Evolutionary conservation across 164 flowering plant species (phyloP), one percentile per base, ranked within the genome.

Genomic region (Liriodendron chinense): DNA sequence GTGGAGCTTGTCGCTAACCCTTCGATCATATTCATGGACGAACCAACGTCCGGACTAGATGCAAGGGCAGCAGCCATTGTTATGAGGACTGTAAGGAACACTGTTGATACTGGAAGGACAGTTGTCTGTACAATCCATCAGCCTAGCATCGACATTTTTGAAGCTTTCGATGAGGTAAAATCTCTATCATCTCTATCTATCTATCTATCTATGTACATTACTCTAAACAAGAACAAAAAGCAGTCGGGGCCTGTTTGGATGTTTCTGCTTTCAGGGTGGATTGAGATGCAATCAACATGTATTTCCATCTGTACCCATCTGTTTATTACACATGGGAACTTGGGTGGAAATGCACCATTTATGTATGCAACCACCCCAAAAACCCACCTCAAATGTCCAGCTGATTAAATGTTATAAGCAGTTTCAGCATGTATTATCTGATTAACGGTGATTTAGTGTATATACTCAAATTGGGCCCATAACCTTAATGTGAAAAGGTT

Each of bases 61-160:
- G 99, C 99, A 47, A 87, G 99, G 77, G 98, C 99, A 7, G 99
- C 99, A 64, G 99, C 99, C 53, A 96, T 96, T 79, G 99, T 96
- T 34, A 96, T 96, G 99, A 92, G 98, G 77, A 85, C 98, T 23
- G 99, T 94, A 53, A 89, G 99, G 71, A 96, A 93, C 91, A 96
- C 99, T 0, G 99, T 96, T 23, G 98, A 96, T 73, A 96, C 99
- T 12, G 99, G 99, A 67, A 84, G 98, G 82, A 96, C 99, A 26
- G 98, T 96, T 70, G 99, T 94, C 62, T 96, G 98, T 85, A 96
- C 99, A 56, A 96, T 96, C 73, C 99, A 96, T 79, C 99, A 96
- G 71, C 99, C 99, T 62, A 96, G 99, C 83, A 96, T 94, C 68
- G 99, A 94, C 77, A 96, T 96, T 24, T 96, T 96, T 73, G 99